A percentile compares a stretch with the other conserved stretches of the same genome.
Evolutionary conservation across 768 basidiomycete species (phyloP).

Genomic region (Tulasnella sp.): DNA sequence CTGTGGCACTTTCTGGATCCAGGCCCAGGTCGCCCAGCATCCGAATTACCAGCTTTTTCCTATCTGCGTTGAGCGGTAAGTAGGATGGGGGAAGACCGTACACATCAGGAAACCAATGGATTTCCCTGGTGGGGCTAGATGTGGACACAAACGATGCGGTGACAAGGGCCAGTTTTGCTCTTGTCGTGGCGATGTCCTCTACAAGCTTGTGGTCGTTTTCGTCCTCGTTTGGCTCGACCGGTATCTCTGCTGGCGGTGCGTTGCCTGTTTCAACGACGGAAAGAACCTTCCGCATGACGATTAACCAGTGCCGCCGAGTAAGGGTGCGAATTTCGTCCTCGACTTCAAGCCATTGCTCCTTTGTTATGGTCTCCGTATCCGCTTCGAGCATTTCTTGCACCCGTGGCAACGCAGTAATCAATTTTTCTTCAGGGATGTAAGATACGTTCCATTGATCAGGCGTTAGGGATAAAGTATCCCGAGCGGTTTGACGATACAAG

Average conservation of each 20-base stretch:
- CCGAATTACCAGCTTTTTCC: not conserved
- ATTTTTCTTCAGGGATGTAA: not conserved
- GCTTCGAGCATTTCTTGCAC: not conserved
- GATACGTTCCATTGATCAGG: not conserved
- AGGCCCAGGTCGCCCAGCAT: not conserved
- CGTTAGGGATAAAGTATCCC: not conserved
- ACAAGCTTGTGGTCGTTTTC: not conserved
- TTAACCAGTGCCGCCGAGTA: not conserved
- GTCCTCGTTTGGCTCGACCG: not conserved
- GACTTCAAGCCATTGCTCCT: not conserved
- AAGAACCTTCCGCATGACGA: not conserved
- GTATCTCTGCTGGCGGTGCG: not conserved
- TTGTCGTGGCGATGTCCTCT: not conserved
- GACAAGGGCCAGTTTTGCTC: not conserved
- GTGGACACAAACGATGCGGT: not conserved
- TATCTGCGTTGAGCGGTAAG: not conserved
- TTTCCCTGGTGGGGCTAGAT: not conserved
- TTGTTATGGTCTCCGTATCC: not conserved
- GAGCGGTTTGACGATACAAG: not conserved
- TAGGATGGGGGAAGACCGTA: not conserved
- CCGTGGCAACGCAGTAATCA: not conserved
- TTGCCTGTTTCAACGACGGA: not conserved
- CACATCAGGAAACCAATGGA: not conserved
- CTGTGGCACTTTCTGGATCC: not conserved
- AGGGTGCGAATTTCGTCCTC: not conserved